Percentiles rank a stretch among this genome's conserved stretches.
These are phyloP conservation scores for Brassica rapa DNA, from an alignment of 345 rosid species.

Conservation along the genomic window DNA sequence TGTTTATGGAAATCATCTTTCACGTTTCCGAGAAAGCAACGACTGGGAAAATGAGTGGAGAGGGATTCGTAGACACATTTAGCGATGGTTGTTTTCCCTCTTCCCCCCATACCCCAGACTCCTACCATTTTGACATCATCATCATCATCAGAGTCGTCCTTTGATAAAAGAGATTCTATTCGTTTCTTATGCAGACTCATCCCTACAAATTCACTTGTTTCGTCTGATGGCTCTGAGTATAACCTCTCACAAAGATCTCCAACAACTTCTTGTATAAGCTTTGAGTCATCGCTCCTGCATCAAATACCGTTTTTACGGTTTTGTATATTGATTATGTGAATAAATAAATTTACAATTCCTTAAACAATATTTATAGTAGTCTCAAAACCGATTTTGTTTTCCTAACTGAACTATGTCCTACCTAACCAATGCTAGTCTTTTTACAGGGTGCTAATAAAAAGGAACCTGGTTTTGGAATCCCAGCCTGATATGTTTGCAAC, in stretches of 20 bases:
- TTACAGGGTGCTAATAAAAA: too few relatives aligned
- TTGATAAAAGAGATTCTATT: background rate
- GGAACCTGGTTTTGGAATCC: conserved; percentile 28
- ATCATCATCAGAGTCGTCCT: background rate
- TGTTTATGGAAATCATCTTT: conserved; percentile 9
- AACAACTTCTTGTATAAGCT: conserved; percentile 4
- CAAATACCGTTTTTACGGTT: background rate
- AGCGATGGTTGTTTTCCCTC: conserved; percentile 34
- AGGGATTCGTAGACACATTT: conserved; percentile 3
- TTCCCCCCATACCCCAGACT: conserved; percentile 38
- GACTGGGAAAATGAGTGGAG: background rate
- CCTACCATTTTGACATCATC: conserved; percentile 36
- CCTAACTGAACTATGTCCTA: too few relatives aligned
- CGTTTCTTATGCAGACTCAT: conserved; percentile 19
- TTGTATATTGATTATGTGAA: background rate
- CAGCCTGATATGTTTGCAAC: conserved; percentile 31
- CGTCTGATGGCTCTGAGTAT: background rate
- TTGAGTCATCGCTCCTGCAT: conserved; percentile 16
- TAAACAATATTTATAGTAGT: too few relatives aligned
- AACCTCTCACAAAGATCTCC: conserved; percentile 15
- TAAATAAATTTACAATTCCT: too few relatives aligned
- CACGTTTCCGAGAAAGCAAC: conserved; percentile 17
- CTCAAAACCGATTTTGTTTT: too few relatives aligned
- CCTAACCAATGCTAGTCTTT: too few relatives aligned
- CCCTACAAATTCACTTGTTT: conserved; percentile 3